These are phyloP conservation scores for Phytophthora cryptogea DNA, from an alignment of 352 stramenopile genomes.

Conservation along the genomic window DNA sequence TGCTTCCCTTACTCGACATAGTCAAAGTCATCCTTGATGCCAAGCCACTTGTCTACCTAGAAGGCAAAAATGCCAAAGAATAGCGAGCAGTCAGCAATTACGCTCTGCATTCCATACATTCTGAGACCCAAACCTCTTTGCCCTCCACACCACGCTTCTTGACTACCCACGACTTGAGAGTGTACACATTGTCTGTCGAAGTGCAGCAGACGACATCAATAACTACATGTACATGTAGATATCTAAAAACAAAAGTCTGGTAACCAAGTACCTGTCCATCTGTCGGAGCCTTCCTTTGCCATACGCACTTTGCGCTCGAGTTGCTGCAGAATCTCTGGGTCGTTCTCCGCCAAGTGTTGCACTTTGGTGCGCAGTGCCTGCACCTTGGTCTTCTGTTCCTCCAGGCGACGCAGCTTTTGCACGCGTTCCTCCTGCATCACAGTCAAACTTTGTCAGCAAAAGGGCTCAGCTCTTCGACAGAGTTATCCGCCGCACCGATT, in stretches of 20 bases:
- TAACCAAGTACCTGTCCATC: constrained; percentile 66
- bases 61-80: background rate
- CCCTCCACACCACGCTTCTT: constrained; percentile 74
- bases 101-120: background rate
- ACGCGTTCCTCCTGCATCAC: constrained; percentile 59
- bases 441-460: constrained; percentile 1
- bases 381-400: constrained; percentile 55
- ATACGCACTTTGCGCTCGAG: constrained; percentile 64
- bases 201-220: background rate
- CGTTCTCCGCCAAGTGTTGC: constrained; percentile 74
- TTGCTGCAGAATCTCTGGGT: constrained; percentile 67
- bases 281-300: constrained; percentile 71
- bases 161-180: constrained; percentile 78
- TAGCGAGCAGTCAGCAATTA: background rate
- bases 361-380: constrained; percentile 55
- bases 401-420: constrained; percentile 59
- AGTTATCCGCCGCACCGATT: constrained; percentile 47
- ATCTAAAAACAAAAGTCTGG: background rate
- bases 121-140: constrained; percentile 46
- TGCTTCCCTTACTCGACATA: constrained; percentile 61
- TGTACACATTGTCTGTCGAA: constrained; percentile 77
- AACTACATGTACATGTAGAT: too few relatives aligned
- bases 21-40: constrained; percentile 87
- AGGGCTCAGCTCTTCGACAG: background rate
- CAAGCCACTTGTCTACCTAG: constrained; percentile 86